These are phyloP conservation scores for Saturnispora diversa DNA, from an alignment of 805 yeast species.

Conservation along the genomic window DNA sequence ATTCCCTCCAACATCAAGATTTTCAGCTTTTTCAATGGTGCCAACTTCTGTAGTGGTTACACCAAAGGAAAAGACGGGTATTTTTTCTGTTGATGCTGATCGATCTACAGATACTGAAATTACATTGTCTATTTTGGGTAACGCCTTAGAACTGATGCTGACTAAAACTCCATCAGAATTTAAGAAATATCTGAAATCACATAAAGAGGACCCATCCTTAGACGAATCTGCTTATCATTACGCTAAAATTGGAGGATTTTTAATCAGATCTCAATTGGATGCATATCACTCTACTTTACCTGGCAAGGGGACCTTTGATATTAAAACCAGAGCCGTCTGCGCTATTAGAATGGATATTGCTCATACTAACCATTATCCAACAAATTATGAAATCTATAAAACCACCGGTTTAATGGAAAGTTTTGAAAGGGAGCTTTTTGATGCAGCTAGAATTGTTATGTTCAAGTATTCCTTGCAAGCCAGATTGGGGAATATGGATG, in stretches of 20 bases:
- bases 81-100: conserved; percentile 65
- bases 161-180: conserved; percentile 54
- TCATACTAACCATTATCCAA: conserved; percentile 44
- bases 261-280: conserved; percentile 88
- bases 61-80: conserved; percentile 26
- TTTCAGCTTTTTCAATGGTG: conserved; percentile 37
- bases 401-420: conserved; percentile 64
- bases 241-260: conserved; percentile 55
- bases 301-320: conserved; percentile 85
- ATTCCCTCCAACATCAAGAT: conserved; percentile 32
- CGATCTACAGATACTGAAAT: conserved; percentile 58
- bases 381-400: conserved; percentile 60
- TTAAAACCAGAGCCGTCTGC: conserved; percentile 86
- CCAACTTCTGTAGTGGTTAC: conserved; percentile 55
- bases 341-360: conserved; percentile 72
- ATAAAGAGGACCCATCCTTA: conserved; percentile 7
- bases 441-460: conserved; percentile 66
- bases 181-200: conserved; percentile 27
- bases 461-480: conserved; percentile 87
- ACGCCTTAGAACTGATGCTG: conserved; percentile 66
- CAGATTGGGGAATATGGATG: conserved; percentile 94
- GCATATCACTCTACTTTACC: conserved; percentile 71
- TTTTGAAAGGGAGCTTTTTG: conserved; percentile 72
- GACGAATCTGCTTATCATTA: conserved; percentile 50
- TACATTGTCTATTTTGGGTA: conserved; percentile 67